Base-by-base conservation (phyloP, 2,329 filamentous ascomycete species). In the Sporothrix brasiliensis region DNA sequence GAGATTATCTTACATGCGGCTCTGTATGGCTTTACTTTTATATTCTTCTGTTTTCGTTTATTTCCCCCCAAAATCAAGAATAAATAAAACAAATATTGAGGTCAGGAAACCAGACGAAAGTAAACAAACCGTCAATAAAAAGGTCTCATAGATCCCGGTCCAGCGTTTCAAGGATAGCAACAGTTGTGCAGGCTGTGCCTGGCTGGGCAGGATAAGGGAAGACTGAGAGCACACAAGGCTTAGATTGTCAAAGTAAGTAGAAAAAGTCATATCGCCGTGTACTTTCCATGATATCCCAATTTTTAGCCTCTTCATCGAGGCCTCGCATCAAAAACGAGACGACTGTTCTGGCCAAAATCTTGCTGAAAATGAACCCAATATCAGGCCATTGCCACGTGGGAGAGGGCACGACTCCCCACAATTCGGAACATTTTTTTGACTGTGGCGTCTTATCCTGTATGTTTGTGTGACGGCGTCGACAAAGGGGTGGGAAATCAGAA, bases 231-330 rank as follows among this genome's bases (percentile, higher is more conserved):
- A 10, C 52, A 52, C 63, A 66, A 41, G 49, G 63, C 30, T 66
- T 66, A 66, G 47, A 53, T 54, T 49, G 10, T 6, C 49, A 24
- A 14, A 54, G 27, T 30, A 67, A 67, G 65, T 67, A 44, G 65
- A 54, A 67, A 66, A 67, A 54, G 7, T 16, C 30, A 44, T 1
- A 10, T 53, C 30, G 27, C 30, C 44, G 52, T 52, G 47, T 19
- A 11, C 21, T 67, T 44, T 52, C 54, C 34, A 16, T 41, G 6
- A 24, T 34, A n/a, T 50, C 19, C 19, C 2, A 24, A 1, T 13
- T 61, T 53, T 44, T n/a, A 19, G 10, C 9, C 13, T 30, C 50
- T 13, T 24, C 41, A 65, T 27, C 21, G 41, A 13, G 14, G 16
- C 41, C 11, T 65, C 60, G 60, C 14, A 24, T 16, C 21, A 65